Percentiles rank a stretch among this genome's conserved stretches.
These are phyloP conservation scores for Patellifolia procumbens DNA, from an alignment of 179 eudicot species.

Conservation along the genomic window DNA sequence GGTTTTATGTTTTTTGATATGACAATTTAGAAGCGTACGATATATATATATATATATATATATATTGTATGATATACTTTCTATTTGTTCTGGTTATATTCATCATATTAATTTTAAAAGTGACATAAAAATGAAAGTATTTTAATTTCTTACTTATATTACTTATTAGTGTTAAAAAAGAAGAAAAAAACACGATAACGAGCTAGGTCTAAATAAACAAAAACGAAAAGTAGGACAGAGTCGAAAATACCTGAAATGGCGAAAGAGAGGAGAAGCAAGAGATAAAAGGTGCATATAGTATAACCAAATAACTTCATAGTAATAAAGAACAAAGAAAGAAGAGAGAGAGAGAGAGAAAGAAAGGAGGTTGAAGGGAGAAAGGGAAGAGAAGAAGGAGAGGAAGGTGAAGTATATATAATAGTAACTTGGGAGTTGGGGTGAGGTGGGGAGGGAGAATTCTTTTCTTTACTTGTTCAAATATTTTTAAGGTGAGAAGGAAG, in stretches of 20 bases:
- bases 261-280: conserved; percentile 32
- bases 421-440: not conserved
- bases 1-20: no score
- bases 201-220: not conserved
- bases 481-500: conserved; percentile 14
- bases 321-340: conserved; percentile 7
- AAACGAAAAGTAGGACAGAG: not conserved
- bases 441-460: conserved; percentile 42
- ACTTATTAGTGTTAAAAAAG: no score
- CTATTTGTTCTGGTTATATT: no score
- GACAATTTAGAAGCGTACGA: no score
- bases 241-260: conserved; percentile 32
- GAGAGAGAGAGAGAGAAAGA: conserved; percentile 18
- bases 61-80: no score
- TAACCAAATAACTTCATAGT: conserved; percentile 27
- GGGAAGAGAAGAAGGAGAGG: conserved; percentile 20
- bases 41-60: no score
- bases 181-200: no score
- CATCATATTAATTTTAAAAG: no score
- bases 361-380: conserved; percentile 9
- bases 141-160: no score
- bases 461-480: conserved; percentile 73
- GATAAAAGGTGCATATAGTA: conserved; percentile 16
- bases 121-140: no score
- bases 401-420: conserved; percentile 29